Percentiles rank a stretch among this genome's conserved stretches.
Conservation (phyloP, 352 stramenopile species). For the Phytophthora sp. region DNA sequence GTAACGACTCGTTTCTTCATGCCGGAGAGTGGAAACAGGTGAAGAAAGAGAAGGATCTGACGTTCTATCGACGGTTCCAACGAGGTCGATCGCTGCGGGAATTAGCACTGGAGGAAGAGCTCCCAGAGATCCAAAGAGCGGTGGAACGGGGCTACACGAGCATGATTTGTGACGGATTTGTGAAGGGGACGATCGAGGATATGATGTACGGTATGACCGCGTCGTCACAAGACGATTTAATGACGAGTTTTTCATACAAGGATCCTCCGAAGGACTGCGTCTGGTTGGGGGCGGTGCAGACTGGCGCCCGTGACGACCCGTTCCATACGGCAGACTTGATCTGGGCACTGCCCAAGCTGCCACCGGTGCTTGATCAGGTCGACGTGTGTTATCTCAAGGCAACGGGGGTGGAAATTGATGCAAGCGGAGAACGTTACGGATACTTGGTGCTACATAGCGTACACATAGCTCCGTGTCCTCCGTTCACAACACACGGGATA, state of each 20-base stretch:
- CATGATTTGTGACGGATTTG: constrained; percentile 38
- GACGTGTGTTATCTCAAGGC: constrained; percentile 54
- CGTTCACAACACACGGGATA: constrained; percentile 39
- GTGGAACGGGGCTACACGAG: constrained; percentile 39
- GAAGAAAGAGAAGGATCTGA: constrained; percentile 41
- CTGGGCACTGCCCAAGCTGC: constrained; percentile 25
- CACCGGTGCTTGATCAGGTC: constrained; percentile 30
- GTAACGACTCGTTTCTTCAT: constrained; percentile 44
- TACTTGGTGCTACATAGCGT: constrained; percentile 58
- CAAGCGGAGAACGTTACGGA: constrained; percentile 37
- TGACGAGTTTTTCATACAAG: constrained; percentile 46
- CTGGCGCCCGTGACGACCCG: constrained; percentile 31
- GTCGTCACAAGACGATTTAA: constrained; percentile 39
- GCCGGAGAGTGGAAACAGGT: constrained; percentile 52
- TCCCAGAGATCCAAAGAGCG: constrained; percentile 30
- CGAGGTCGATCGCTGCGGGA: constrained; percentile 36
- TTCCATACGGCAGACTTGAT: constrained; percentile 52
- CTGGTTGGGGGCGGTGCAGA: constrained; percentile 42
- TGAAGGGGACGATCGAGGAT: constrained; percentile 46
- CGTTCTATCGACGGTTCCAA: constrained; percentile 49
- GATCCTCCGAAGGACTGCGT: constrained; percentile 45
- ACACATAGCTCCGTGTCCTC: constrained; percentile 39
- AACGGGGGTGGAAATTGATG: constrained; percentile 43
- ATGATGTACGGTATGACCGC: constrained; percentile 52
- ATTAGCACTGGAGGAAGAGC: constrained; percentile 36